Conservation (phyloP, 805 yeast genomes). For the Sugiyamaella mastotermitis region DNA sequence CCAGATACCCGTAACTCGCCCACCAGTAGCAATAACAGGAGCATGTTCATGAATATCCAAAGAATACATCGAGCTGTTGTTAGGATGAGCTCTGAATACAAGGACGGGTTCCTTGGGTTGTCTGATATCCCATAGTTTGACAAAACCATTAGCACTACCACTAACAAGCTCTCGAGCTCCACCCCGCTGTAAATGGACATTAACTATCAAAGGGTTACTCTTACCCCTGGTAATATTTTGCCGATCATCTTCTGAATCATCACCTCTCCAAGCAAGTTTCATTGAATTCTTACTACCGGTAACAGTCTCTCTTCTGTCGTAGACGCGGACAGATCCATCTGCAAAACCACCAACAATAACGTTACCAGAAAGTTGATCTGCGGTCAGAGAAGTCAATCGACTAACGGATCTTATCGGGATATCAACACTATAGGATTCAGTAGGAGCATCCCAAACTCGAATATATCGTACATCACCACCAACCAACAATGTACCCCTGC, state of each 20-base stretch:
- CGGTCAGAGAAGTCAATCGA: constrained; percentile 81
- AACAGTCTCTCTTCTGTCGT: constrained; percentile 88
- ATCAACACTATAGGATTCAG: constrained; percentile 79
- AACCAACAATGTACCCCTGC: constrained; percentile 81
- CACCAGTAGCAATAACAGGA: constrained; percentile 85
- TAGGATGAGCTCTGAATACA: constrained; percentile 49
- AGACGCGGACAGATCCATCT: constrained; percentile 83
- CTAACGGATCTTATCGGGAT: constrained; percentile 89
- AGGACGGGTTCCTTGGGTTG: constrained; percentile 57
- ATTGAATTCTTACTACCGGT: constrained; percentile 77
- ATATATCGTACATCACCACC: constrained; percentile 94
- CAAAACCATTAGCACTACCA: constrained; percentile 71
- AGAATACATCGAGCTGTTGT: constrained; percentile 53
- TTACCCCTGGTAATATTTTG: no score
- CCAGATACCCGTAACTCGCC: constrained; percentile 73
- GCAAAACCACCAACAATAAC: constrained; percentile 86
- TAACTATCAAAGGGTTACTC: constrained; percentile 54
- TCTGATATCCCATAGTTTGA: constrained; percentile 89
- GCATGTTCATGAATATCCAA: constrained; percentile 94
- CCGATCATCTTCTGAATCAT: constrained; percentile 37
- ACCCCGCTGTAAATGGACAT: constrained; percentile 93
- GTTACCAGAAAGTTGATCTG: constrained; percentile 94
- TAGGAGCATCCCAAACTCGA: constrained; percentile 93
- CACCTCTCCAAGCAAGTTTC: constrained; percentile 70
- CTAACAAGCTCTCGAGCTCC: constrained; percentile 86